phyloP scores from a whole-genome alignment of 2,329 filamentous ascomycete species.

The Cladorrhinum sp. region DNA sequence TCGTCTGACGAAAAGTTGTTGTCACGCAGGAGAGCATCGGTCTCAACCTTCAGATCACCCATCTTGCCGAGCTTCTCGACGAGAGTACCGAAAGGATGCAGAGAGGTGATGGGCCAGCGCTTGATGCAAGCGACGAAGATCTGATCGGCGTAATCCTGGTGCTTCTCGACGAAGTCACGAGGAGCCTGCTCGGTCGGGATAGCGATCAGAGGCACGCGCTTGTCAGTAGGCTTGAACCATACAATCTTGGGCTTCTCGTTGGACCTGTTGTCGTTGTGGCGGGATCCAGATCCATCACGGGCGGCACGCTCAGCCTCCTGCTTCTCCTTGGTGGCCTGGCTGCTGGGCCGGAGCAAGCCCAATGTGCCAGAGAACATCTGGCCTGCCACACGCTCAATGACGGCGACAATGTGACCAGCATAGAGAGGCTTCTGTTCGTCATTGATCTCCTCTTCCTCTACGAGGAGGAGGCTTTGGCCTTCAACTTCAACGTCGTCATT shows the following conservation, averaged over 20 bases:
- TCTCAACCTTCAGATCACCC: constrained; percentile 96
- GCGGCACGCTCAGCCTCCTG: constrained; percentile 94
- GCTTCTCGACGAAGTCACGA: constrained; percentile 96
- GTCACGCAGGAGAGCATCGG: constrained; percentile 91
- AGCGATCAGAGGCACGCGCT: constrained; percentile 95
- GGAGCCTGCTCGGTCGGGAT: constrained; percentile 98
- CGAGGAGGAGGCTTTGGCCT: constrained; percentile 90
- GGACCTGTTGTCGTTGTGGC: constrained; percentile 74
- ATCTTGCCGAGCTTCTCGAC: constrained; percentile 96
- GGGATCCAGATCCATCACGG: constrained; percentile 71
- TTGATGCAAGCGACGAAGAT: constrained; percentile 99
- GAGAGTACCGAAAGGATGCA: constrained; percentile 96
- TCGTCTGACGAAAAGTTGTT: constrained; percentile 99
- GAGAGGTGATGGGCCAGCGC: constrained; percentile 98
- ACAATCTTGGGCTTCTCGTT: constrained; percentile 99
- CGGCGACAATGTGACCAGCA: constrained; percentile 93
- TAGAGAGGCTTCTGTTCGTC: constrained; percentile 98
- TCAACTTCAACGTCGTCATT: constrained; percentile 99
- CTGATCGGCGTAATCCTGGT: constrained; percentile 93
- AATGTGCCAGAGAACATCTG: constrained; percentile 99
- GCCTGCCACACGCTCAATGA: constrained; percentile 92
- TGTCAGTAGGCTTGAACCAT: constrained; percentile 99
- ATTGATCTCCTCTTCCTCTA: constrained; percentile 98
- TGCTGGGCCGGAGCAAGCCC: constrained; percentile 89
- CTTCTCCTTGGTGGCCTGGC: constrained; percentile 98